Evolutionary conservation across 2,329 filamentous ascomycete species (phyloP), one percentile per base, ranked within the genome.

Genomic region (Microthyrium microscopicum): DNA sequence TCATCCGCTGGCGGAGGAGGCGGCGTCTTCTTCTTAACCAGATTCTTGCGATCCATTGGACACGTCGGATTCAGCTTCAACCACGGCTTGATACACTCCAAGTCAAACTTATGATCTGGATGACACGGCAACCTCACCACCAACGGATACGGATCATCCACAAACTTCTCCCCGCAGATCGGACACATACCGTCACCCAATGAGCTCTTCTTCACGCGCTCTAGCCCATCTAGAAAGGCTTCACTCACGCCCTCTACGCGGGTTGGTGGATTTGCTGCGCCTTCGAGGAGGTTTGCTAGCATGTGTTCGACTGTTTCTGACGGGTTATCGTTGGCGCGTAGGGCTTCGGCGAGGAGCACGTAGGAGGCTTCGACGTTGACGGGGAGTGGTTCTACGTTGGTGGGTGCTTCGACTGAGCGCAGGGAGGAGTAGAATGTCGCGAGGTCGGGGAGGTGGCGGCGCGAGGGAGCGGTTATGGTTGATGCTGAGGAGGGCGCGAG

Each of bases 1-100:
- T 70, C 57, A 44, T 67, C 53, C 42, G 57, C 52, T 49, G 40
- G 40, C 56, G 66, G 50, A 52, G 56, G 49, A 12, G 46, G 45
- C 1, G 47, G 50, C 12, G 51, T 46, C 33, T 50, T 60, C 52
- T 53, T 61, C 54, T 72, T 70, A 13, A 67, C 54, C 38, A 76
- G 56, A 47, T 68, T 64, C 46, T 64, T 60, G 32, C 72, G 60
- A 46, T 75, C 70, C 30, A 76, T 55, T 13, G 71, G 71, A 52
- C 71, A 77, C 15, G 70, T 75, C 6, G 68, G 66, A 40, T 73
- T 68, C 35, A 76, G 55, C 41, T 73, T 64, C 40, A 77, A 51
- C 72, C 72, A 77, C 1, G 72, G 71, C 37, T 62, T 54, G 39
- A 77, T 69, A 49, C 72, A 77, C 44, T 76, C 71, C 18, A 76